Percentiles rank a stretch among this genome's conserved stretches.
These are phyloP conservation scores for Magnaporthales sp. DNA, from an alignment of 2,329 filamentous ascomycete species.

Conservation along the genomic window DNA sequence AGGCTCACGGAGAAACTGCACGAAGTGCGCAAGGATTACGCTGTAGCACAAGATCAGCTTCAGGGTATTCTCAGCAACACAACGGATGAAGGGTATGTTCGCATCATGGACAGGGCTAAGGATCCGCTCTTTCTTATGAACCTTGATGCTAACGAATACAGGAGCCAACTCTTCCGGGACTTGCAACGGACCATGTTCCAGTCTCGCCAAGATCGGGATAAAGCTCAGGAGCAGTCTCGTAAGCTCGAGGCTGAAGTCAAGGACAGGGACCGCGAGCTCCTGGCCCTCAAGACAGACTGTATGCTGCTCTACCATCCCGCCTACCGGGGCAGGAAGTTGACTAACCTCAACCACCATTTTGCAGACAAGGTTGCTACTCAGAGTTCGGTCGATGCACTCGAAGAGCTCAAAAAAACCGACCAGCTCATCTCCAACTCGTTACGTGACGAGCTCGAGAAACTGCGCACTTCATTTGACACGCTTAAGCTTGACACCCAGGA, in stretches of 20 bases:
- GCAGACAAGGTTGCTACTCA: conserved; percentile 29
- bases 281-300: conserved; percentile 43
- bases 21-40: conserved; percentile 49
- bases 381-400: conserved; percentile 44
- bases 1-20: conserved; percentile 45
- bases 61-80: conserved; percentile 42
- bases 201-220: conserved; percentile 36
- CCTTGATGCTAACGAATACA: conserved; percentile 39
- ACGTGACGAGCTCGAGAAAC: conserved; percentile 45
- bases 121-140: conserved; percentile 17
- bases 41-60: conserved; percentile 48
- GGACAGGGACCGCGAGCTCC: conserved; percentile 46
- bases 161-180: conserved; percentile 42
- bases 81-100: conserved; percentile 47
- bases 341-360: not conserved
- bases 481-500: conserved; percentile 44
- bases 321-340: not conserved
- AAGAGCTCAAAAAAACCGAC: conserved; percentile 51
- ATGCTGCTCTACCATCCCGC: conserved; percentile 20
- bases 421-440: conserved; percentile 50
- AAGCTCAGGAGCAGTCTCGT: conserved; percentile 31
- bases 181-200: conserved; percentile 39
- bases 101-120: conserved; percentile 15
- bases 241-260: conserved; percentile 39
- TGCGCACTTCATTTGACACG: conserved; percentile 41